Conservation (phyloP, 1,284 basidiomycete species). For the Trametes sp. region DNA sequence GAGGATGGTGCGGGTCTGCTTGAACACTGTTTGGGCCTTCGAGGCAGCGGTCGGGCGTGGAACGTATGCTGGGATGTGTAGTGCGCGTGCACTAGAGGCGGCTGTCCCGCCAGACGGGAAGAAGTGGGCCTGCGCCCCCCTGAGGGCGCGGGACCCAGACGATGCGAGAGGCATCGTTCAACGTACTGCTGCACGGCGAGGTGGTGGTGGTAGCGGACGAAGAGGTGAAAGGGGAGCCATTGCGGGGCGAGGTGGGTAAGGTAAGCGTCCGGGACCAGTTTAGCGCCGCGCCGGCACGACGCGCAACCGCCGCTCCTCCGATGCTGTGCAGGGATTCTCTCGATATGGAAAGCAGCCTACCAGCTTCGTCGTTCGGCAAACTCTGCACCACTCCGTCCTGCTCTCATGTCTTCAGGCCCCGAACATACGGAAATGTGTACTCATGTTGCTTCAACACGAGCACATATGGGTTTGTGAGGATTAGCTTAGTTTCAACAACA, state of each 20-base stretch:
- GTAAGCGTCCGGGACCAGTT: background rate
- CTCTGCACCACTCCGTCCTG: too few relatives aligned
- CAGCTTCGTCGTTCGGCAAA: too few relatives aligned
- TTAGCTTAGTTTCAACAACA: too few relatives aligned
- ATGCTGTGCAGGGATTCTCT: background rate
- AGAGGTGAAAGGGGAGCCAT: slow-evolving; percentile 5
- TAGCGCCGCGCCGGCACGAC: background rate
- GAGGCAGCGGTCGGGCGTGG: slow-evolving; percentile 41
- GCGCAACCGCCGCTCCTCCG: background rate
- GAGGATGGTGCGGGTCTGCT: slow-evolving; percentile 60
- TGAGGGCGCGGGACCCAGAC: slow-evolving; percentile 52
- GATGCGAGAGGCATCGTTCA: slow-evolving; percentile 63
- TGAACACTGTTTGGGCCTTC: slow-evolving; percentile 57
- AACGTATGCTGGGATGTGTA: slow-evolving; percentile 52
- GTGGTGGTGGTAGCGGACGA: slow-evolving; percentile 16
- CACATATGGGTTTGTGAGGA: too few relatives aligned
- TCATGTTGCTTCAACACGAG: too few relatives aligned
- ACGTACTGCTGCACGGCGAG: slow-evolving; percentile 12
- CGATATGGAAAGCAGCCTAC: background rate
- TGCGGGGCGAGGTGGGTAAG: background rate
- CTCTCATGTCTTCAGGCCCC: too few relatives aligned
- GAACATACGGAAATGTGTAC: too few relatives aligned
- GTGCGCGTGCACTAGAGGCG: slow-evolving; percentile 43
- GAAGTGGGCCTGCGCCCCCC: slow-evolving; percentile 44
- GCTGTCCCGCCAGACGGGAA: slow-evolving; percentile 30